A percentile compares a stretch with the other conserved stretches of the same genome.
phyloP scores from a whole-genome alignment of 1,284 basidiomycete species.

The Naganishia sp. region DNA sequence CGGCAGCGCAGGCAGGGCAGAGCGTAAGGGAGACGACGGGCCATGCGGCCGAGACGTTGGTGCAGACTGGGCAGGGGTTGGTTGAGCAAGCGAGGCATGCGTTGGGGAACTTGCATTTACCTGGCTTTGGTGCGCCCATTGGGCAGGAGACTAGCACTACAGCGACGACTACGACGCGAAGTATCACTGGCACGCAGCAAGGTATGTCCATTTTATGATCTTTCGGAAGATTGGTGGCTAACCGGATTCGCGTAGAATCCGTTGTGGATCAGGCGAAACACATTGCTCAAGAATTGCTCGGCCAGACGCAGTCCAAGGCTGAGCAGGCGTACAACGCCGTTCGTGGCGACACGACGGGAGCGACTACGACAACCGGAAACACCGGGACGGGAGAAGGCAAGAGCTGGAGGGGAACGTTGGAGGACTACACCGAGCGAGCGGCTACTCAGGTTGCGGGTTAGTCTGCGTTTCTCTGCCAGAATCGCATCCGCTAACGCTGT shows the following conservation, averaged over 20 bases:
- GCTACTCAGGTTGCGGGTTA: conserved; percentile 25
- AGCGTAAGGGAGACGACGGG: conserved; percentile 17
- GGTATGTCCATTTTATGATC: neutral
- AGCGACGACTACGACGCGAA: neutral
- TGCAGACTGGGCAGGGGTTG: neutral
- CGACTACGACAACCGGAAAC: neutral
- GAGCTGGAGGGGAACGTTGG: conserved; percentile 21
- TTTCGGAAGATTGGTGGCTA: neutral
- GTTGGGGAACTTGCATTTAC: conserved; percentile 16
- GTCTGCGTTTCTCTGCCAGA: neutral
- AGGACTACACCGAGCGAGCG: conserved; percentile 9
- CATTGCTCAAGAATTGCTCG: conserved; percentile 17
- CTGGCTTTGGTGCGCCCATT: conserved; percentile 4
- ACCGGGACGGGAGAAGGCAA: neutral
- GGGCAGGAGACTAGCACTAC: neutral
- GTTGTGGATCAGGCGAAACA: conserved; percentile 21
- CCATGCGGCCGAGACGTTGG: conserved; percentile 2
- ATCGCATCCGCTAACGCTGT: neutral
- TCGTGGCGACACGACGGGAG: neutral
- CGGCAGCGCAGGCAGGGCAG: neutral
- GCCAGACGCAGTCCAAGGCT: conserved; percentile 13
- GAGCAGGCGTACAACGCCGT: conserved; percentile 18
- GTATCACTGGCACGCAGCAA: neutral
- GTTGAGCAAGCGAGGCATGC: conserved; percentile 16
- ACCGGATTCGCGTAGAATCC: conserved; percentile 2